phyloP scores from a whole-genome alignment of 139 green algal genomes.

The Coelastrella sp. region DNA sequence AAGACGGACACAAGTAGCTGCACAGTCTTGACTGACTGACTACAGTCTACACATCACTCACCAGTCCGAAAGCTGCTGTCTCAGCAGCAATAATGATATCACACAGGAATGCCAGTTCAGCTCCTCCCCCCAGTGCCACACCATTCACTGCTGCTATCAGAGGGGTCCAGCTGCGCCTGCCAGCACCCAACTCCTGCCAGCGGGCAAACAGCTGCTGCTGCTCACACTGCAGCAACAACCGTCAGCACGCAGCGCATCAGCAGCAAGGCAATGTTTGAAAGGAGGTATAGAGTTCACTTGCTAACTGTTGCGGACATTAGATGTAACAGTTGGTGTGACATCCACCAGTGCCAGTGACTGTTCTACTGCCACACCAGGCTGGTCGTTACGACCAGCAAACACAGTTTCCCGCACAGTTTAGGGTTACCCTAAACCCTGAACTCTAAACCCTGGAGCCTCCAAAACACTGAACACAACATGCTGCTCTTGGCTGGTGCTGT shows the following conservation, averaged over 20 bases:
- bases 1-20: neutral
- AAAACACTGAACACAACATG: too few relatives aligned
- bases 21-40: neutral
- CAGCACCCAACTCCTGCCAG: conserved; percentile 29
- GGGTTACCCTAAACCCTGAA: too few relatives aligned
- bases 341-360: too few relatives aligned
- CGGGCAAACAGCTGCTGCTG: conserved; percentile 47
- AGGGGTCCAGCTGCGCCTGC: conserved; percentile 25
- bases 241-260: neutral
- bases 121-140: conserved; percentile 83
- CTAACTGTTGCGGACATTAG: too few relatives aligned
- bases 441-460: too few relatives aligned
- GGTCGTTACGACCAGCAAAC: too few relatives aligned
- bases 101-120: conserved; percentile 88
- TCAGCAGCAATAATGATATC: conserved; percentile 76
- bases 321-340: too few relatives aligned
- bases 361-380: too few relatives aligned
- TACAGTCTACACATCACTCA: neutral
- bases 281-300: too few relatives aligned
- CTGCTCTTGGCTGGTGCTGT: too few relatives aligned
- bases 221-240: conserved; percentile 13
- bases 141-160: conserved; percentile 75
- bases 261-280: too few relatives aligned
- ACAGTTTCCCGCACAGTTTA: too few relatives aligned
- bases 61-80: conserved; percentile 43